Base-by-base conservation (phyloP, 148 eudicot species). In the Tetragonia tetragonoides region DNA sequence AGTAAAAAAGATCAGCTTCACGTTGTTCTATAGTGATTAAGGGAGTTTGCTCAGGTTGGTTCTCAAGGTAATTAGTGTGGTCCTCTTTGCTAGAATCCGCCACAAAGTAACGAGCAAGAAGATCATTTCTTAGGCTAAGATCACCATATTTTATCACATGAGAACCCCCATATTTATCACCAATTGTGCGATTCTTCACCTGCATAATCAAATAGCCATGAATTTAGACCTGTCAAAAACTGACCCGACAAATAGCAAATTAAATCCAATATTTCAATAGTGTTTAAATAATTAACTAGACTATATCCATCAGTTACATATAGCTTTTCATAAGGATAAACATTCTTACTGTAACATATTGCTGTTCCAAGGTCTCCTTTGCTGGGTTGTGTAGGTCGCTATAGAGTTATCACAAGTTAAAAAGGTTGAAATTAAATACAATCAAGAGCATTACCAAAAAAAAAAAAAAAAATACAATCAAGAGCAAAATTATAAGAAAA, bases 101-200 rank as follows among this genome's bases (percentile, higher is more conserved):
- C 6, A 78, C 78, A 0, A 75, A 54, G 82, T 81, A 84, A 60
- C 16, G 16, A 62, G 68, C 69, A 28, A 79, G 28, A 23, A 34
- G 6, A 2, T 85, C 76, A 2, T 74, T 68, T 47, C 65, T 54
- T 2, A 85, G 41, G 11, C 71, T 37, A 53, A 77, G 38, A 64
- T 79, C 79, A 21, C 87, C 87, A 63, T 79, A 85, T 63, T 79
- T 81, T 77, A 77, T 85, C 18, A 76, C 85, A 77, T 85, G 87
- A 60, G 85, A 85, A 17, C 69, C 47, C n/a, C 7, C 24, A 0
- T 21, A 14, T 54, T 69, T 18, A 3, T 3, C 39, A 21, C 4
- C 12, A 18, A 21, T 7, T 0, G 85, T 76, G 7, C 87, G 80
- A 12, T 66, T 62, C 60, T 59, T 82, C 11, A 85, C 83, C 87